Conservation (phyloP, 345 rosid species). For the Euclidium syriacum region DNA sequence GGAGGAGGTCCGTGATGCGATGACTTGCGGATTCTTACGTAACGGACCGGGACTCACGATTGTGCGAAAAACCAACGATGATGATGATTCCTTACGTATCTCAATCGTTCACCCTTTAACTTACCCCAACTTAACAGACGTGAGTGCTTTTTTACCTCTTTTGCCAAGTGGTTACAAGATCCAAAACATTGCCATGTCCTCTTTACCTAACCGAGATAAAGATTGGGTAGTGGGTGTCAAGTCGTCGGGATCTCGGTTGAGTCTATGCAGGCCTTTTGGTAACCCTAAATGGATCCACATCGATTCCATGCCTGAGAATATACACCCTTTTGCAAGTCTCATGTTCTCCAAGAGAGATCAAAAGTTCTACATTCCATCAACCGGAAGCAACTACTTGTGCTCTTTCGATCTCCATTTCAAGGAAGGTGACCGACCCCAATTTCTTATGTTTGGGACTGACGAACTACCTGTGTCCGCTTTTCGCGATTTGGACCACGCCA, state of each 20-base stretch:
- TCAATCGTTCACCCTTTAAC: no score
- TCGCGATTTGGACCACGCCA: no score
- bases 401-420: background rate
- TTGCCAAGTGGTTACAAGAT: background rate
- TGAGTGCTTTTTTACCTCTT: no score
- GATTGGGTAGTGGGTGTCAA: conserved; percentile 12
- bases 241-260: background rate
- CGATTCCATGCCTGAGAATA: background rate
- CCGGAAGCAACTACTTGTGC: background rate
- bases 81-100: no score
- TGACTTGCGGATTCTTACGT: background rate
- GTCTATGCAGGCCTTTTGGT: background rate
- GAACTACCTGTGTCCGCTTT: no score
- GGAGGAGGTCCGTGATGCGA: background rate
- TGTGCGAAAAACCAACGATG: no score
- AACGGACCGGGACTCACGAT: no score
- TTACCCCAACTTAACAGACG: no score
- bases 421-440: background rate
- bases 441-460: no score
- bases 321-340: background rate
- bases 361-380: background rate
- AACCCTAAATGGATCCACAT: background rate
- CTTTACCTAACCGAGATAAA: background rate
- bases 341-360: conserved; percentile 8
- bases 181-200: conserved; percentile 12